Conservation (phyloP, 2,329 filamentous ascomycete genomes). For the Cadophora sp. region DNA sequence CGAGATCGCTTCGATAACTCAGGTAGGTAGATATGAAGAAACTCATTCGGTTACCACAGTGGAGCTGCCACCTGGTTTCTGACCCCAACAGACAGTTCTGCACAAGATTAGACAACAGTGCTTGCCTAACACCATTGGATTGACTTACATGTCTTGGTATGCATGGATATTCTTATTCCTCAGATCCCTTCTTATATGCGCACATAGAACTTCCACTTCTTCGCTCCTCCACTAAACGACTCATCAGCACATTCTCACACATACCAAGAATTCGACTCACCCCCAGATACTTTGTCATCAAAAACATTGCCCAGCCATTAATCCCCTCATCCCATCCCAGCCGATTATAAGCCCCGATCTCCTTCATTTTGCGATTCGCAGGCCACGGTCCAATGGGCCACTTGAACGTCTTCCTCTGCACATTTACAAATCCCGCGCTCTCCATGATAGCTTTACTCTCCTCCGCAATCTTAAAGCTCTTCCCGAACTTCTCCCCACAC, state of each 20-base stretch:
- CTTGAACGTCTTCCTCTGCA: constrained; percentile 36
- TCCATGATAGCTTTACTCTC: constrained; percentile 27
- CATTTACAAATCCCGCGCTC: constrained; percentile 40
- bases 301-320: constrained; percentile 28
- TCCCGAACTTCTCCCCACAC: constrained; percentile 48
- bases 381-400: constrained; percentile 45
- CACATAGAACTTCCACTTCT: constrained; percentile 28
- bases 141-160: constrained; percentile 28
- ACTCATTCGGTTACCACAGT: neutral
- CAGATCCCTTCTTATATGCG: constrained; percentile 25
- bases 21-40: neutral
- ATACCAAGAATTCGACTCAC: constrained; percentile 14
- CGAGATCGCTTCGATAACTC: neutral
- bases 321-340: constrained; percentile 28
- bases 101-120: neutral
- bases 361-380: constrained; percentile 38
- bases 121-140: too few species aligned
- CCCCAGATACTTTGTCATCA: constrained; percentile 30
- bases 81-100: constrained; percentile 16
- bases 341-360: constrained; percentile 32
- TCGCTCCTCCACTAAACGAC: constrained; percentile 26
- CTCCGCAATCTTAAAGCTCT: constrained; percentile 45
- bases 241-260: neutral
- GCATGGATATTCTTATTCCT: constrained; percentile 27
- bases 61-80: constrained; percentile 8